Base-by-base conservation (phyloP, 108 stramenopile genomes). In the Nannochloropsis gaditana region DNA sequence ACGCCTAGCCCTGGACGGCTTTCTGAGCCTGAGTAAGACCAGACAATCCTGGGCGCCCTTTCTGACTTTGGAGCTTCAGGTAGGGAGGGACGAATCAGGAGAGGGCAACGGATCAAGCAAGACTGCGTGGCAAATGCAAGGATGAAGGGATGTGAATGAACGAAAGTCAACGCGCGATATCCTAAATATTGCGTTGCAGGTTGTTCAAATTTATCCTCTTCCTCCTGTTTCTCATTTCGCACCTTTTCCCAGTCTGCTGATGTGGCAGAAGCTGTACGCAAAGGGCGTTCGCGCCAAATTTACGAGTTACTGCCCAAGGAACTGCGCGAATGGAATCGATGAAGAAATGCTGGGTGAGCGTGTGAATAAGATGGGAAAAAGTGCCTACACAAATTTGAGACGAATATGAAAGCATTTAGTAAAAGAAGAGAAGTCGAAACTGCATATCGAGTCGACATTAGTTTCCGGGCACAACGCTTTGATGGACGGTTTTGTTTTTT, bases 251-350 rank as follows among this genome's bases (percentile, higher is more conserved):
- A 73, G 59, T 73, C 59, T 2, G 59, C 59, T 15, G 59, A 73
- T n/a, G 59, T 73, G 59, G 59, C 59, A 15, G 59, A 73, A n/a
- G 59, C 59, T n/a, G 59, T 73, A n/a, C 59, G 59, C 59, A 73
- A 73, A n/a, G 2, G 59, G 15, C 59, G 59, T 2, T 2, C 59
- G 19, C 15, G n/a, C 19, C 2, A 15, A 73, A 73, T 73, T 15
- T 73, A 73, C 4, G 59, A 73, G 59, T 2, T 73, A n/a, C 59
- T 73, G 59, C 59, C 59, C 59, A 73, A n/a, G 19, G 59, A 73
- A n/a, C 59, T 73, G 19, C 59, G 59, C 3, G 59, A 73, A 5
- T 73, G 59, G 59, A 73, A n/a, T n/a, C 59, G 5, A 15, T 73
- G 59, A 73, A n/a, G 59, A 73, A 4, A 73, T 15, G 4, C n/a